Conservation (phyloP, 805 yeast species). For the Metschnikowia proteae region DNA sequence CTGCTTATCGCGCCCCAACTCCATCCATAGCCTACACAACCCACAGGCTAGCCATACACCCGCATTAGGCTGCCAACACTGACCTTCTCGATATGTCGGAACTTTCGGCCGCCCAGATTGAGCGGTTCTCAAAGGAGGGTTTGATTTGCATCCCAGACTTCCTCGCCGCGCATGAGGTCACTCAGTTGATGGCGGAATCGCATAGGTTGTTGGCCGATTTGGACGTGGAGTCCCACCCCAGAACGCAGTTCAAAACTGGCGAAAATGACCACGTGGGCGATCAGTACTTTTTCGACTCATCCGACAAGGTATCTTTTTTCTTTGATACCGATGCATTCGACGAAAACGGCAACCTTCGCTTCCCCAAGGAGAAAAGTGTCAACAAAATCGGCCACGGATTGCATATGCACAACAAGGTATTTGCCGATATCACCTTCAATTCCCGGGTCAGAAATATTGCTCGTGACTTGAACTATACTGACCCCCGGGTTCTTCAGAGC, state of each 20-base stretch:
- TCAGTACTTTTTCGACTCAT: slow-evolving; percentile 62
- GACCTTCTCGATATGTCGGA: slow-evolving; percentile 7
- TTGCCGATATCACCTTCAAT: slow-evolving; percentile 48
- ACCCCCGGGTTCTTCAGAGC: slow-evolving; percentile 71
- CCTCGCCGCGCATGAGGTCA: slow-evolving; percentile 41
- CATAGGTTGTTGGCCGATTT: slow-evolving; percentile 44
- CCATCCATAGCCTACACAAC: too few relatives aligned
- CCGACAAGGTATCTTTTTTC: slow-evolving; percentile 66
- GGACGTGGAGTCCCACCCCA: slow-evolving; percentile 57
- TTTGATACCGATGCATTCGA: slow-evolving; percentile 71
- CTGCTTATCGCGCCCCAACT: too few relatives aligned
- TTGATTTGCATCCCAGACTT: slow-evolving; percentile 58
- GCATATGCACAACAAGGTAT: slow-evolving; percentile 54
- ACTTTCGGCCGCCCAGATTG: slow-evolving; percentile 49
- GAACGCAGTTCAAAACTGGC: slow-evolving; percentile 65
- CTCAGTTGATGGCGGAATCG: slow-evolving; percentile 40
- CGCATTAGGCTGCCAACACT: too few relatives aligned
- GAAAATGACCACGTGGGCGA: slow-evolving; percentile 65
- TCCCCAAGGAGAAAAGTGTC: slow-evolving; percentile 53
- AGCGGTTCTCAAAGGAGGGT: slow-evolving; percentile 51
- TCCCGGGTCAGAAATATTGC: slow-evolving; percentile 50
- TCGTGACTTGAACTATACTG: slow-evolving; percentile 47
- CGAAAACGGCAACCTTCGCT: slow-evolving; percentile 45
- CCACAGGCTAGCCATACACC: too few relatives aligned
- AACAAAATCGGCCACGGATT: slow-evolving; percentile 81